phyloP scores from a whole-genome alignment of 495 filamentous ascomycete species.

The Penicillium simplicissimum region DNA sequence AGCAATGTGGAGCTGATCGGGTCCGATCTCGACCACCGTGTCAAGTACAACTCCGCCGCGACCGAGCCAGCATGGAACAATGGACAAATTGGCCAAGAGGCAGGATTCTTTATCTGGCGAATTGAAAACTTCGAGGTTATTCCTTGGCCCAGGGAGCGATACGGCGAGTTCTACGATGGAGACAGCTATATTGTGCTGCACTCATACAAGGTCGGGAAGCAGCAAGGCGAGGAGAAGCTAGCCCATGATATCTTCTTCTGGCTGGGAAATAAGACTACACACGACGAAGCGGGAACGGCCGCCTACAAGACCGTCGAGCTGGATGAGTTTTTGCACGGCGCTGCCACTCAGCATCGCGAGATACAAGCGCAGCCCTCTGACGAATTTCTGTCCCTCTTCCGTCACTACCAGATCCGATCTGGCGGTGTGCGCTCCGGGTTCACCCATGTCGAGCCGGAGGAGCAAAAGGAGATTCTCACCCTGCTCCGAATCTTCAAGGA shows the following conservation, averaged over 20 bases:
- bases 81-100: slow-evolving; percentile 43
- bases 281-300: slow-evolving; percentile 64
- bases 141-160: slow-evolving; percentile 52
- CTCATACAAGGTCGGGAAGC: slow-evolving; percentile 48
- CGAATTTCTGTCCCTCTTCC: slow-evolving; percentile 59
- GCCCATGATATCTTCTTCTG: slow-evolving; percentile 62
- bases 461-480: slow-evolving; percentile 40
- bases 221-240: slow-evolving; percentile 41
- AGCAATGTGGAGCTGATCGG: slow-evolving; percentile 64
- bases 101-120: slow-evolving; percentile 59
- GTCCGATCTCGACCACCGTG: slow-evolving; percentile 58
- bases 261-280: slow-evolving; percentile 58
- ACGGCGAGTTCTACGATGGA: slow-evolving; percentile 61
- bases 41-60: slow-evolving; percentile 61
- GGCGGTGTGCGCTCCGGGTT: slow-evolving; percentile 64
- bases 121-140: slow-evolving; percentile 63
- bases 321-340: slow-evolving; percentile 61
- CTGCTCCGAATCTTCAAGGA: slow-evolving; percentile 61
- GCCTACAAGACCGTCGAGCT: slow-evolving; percentile 68
- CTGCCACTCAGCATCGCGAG: slow-evolving; percentile 61
- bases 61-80: slow-evolving; percentile 65
- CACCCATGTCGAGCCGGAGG: slow-evolving; percentile 54
- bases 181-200: slow-evolving; percentile 64
- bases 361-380: slow-evolving; percentile 55
- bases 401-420: slow-evolving; percentile 49